These are phyloP conservation scores for Pycnococcus provasolii DNA, from an alignment of 139 green algal genomes.

Conservation along the genomic window DNA sequence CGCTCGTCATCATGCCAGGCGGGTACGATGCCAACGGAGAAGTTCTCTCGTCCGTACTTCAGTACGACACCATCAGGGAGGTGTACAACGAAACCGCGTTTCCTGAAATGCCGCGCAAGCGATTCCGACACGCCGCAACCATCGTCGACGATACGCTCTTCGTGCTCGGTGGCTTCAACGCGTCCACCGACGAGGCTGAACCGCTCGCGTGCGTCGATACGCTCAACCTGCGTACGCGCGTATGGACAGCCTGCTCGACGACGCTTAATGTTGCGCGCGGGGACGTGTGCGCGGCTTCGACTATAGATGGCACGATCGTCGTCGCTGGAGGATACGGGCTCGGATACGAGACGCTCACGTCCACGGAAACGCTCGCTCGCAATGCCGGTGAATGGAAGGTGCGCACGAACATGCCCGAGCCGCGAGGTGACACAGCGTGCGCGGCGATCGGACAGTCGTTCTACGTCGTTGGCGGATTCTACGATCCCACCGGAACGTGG, in stretches of 20 bases:
- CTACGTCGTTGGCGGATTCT: slow-evolving; percentile 21
- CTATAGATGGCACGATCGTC: slow-evolving; percentile 6
- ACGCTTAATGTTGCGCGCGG: neutral
- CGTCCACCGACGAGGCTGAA: neutral
- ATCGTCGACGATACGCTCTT: slow-evolving; percentile 16
- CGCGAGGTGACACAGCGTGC: slow-evolving; percentile 19
- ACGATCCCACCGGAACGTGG: slow-evolving; percentile 17
- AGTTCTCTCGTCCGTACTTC: neutral
- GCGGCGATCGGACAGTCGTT: neutral
- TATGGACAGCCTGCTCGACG: slow-evolving; percentile 4
- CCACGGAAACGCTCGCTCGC: neutral
- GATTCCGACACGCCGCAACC: slow-evolving; percentile 8
- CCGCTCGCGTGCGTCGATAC: neutral
- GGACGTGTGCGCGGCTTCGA: neutral
- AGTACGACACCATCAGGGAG: slow-evolving; percentile 8
- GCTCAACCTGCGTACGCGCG: neutral
- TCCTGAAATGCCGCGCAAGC: neutral
- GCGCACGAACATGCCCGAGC: slow-evolving; percentile 7
- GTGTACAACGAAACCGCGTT: neutral
- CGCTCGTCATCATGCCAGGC: no score
- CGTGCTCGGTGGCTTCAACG: slow-evolving; percentile 5
- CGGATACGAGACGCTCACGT: slow-evolving; percentile 3
- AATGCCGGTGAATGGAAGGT: slow-evolving; percentile 3
- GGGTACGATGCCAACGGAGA: neutral
- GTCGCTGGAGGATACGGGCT: slow-evolving; percentile 5